Evolutionary conservation across 768 basidiomycete species (phyloP).

Genomic region (Rhizopogon vinicolor): DNA sequence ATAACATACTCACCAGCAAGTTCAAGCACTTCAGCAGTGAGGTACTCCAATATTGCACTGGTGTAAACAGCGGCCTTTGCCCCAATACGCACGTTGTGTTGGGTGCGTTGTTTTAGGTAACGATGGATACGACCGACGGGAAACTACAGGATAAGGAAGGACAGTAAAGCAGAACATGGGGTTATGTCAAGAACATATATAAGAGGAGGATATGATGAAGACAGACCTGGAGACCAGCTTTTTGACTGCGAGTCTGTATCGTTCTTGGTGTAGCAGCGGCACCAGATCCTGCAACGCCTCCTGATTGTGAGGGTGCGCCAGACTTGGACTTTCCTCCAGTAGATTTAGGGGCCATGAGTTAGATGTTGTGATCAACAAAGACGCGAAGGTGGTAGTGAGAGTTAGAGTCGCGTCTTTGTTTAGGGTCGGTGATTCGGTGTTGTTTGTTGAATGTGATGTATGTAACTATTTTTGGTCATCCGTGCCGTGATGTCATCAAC

Average conservation of each 20-base stretch:
- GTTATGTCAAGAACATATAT: slow-evolving; percentile 3
- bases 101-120: slow-evolving; percentile 88
- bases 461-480: background rate
- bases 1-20: slow-evolving; percentile 66
- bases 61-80: slow-evolving; percentile 98
- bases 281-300: slow-evolving; percentile 20
- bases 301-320: slow-evolving; percentile 22
- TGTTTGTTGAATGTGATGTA: slow-evolving; percentile 17
- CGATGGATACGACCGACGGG: slow-evolving; percentile 98
- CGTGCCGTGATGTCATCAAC: no score
- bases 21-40: slow-evolving; percentile 95
- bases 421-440: slow-evolving; percentile 29
- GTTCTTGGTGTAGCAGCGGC: slow-evolving; percentile 26
- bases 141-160: slow-evolving; percentile 47
- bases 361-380: background rate
- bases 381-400: slow-evolving; percentile 23
- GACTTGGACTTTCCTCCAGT: slow-evolving; percentile 63
- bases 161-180: background rate
- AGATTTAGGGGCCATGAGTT: slow-evolving; percentile 45
- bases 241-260: slow-evolving; percentile 71
- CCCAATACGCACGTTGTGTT: slow-evolving; percentile 92
- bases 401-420: slow-evolving; percentile 25
- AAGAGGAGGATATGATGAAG: background rate
- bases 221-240: slow-evolving; percentile 82
- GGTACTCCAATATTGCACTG: slow-evolving; percentile 93